A percentile compares a stretch with the other conserved stretches of the same genome.
These are phyloP conservation scores for Diatrype stigma DNA, from an alignment of 2,329 filamentous ascomycete genomes.

Conservation along the genomic window DNA sequence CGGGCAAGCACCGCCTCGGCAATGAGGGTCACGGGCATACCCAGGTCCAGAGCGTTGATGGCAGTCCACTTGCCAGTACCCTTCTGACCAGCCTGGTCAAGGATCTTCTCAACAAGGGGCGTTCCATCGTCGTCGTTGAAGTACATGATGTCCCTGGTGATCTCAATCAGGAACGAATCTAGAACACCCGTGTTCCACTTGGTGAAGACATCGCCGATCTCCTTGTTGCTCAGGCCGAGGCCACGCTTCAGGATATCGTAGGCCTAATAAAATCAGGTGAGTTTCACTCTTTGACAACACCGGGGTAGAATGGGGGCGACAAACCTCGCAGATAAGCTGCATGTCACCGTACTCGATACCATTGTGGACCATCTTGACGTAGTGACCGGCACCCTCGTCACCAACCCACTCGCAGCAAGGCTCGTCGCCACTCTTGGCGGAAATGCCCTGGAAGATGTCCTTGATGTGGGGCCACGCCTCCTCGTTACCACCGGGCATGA, in stretches of 20 bases:
- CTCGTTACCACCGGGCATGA: slow-evolving; percentile 99
- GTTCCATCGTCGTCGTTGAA: slow-evolving; percentile 93
- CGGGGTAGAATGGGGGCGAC: slow-evolving; percentile 19
- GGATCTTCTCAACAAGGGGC: slow-evolving; percentile 95
- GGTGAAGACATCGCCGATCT: slow-evolving; percentile 90
- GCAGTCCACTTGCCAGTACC: slow-evolving; percentile 99
- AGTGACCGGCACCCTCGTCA: slow-evolving; percentile 98
- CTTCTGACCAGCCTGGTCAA: slow-evolving; percentile 98
- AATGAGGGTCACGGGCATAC: slow-evolving; percentile 97
- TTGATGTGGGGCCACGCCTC: slow-evolving; percentile 98
- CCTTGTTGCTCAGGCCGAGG: slow-evolving; percentile 81
- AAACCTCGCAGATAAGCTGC: slow-evolving; percentile 98
- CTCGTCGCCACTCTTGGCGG: slow-evolving; percentile 96
- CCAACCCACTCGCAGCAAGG: slow-evolving; percentile 99
- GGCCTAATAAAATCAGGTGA: slow-evolving; percentile 53
- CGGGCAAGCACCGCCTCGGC: slow-evolving; percentile 94
- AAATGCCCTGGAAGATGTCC: slow-evolving; percentile 97
- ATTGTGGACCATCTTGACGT: slow-evolving; percentile 99
- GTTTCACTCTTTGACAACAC: slow-evolving; percentile 5
- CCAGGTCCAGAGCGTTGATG: slow-evolving; percentile 96
- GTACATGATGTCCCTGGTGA: slow-evolving; percentile 97
- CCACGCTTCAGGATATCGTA: slow-evolving; percentile 99
- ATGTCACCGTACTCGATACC: slow-evolving; percentile 99
- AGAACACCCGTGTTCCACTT: slow-evolving; percentile 99
- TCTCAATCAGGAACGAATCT: slow-evolving; percentile 99